phyloP scores from a whole-genome alignment of 1,284 basidiomycete genomes.

The Puccinia horiana region DNA sequence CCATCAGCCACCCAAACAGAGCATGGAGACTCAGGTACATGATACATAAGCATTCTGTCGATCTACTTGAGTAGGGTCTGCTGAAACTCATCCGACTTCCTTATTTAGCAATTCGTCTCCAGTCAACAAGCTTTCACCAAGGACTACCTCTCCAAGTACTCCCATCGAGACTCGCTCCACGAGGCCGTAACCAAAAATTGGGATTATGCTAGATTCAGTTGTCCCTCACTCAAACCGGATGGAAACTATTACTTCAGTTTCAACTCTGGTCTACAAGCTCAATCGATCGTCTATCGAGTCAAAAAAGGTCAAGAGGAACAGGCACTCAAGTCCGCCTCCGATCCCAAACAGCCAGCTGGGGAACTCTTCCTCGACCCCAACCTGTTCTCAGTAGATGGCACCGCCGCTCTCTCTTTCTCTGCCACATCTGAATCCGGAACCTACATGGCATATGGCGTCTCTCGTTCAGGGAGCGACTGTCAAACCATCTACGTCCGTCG shows the following conservation, averaged over 20 bases:
- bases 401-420: conserved; percentile 66
- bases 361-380: conserved; percentile 80
- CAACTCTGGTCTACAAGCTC: conserved; percentile 54
- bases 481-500: conserved; percentile 66
- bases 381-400: conserved; percentile 71
- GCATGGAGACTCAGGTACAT: conserved; percentile 28
- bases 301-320: conserved; percentile 60
- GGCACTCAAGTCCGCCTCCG: conserved; percentile 64
- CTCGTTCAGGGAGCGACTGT: conserved; percentile 71
- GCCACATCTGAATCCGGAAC: conserved; percentile 70
- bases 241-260: conserved; percentile 68
- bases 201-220: conserved; percentile 69
- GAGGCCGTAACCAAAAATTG: conserved; percentile 67
- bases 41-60: conserved; percentile 20
- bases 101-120: conserved; percentile 63
- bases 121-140: conserved; percentile 68
- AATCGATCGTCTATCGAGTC: conserved; percentile 69
- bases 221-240: conserved; percentile 64
- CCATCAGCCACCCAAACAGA: conserved; percentile 59
- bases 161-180: conserved; percentile 66
- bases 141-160: conserved; percentile 67
- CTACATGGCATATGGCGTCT: conserved; percentile 69
- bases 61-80: conserved; percentile 53
- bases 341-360: conserved; percentile 59
- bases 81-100: no score